These are phyloP conservation scores for Limnomonas spitsbergensis DNA, from an alignment of 139 green algal species.

Conservation along the genomic window DNA sequence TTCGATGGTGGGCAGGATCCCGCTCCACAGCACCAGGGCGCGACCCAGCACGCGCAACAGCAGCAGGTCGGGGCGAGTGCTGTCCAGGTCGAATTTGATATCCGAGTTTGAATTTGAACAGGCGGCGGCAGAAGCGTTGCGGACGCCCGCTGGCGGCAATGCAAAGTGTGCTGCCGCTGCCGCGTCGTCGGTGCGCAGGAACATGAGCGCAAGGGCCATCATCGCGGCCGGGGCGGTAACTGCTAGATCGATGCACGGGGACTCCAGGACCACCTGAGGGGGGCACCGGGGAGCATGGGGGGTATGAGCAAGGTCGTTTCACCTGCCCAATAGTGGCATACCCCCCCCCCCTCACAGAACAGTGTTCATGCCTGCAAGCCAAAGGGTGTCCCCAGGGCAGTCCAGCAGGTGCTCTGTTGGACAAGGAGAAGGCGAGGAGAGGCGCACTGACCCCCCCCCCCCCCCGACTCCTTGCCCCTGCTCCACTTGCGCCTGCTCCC, in stretches of 20 bases:
- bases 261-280: conserved; percentile 78
- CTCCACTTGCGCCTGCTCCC: too few species aligned
- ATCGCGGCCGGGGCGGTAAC: conserved; percentile 83
- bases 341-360: too few species aligned
- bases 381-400: too few species aligned
- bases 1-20: conserved; percentile 46
- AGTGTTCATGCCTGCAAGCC: too few species aligned
- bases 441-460: too few species aligned
- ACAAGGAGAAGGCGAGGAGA: too few species aligned
- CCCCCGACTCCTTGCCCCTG: too few species aligned
- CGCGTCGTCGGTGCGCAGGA: conserved; percentile 79
- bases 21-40: conserved; percentile 85
- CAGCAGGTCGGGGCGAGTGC: conserved; percentile 81
- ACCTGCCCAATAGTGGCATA: too few species aligned
- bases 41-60: conserved; percentile 78
- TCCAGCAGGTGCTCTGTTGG: too few species aligned
- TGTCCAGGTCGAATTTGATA: conserved; percentile 76
- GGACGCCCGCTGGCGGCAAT: conserved; percentile 62
- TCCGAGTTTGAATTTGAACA: too few species aligned
- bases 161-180: conserved; percentile 59
- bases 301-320: too few species aligned
- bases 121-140: background rate
- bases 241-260: conserved; percentile 71
- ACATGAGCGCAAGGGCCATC: conserved; percentile 88
- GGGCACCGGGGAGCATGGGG: too few species aligned